phyloP scores from a whole-genome alignment of 2,329 filamentous ascomycete genomes.

The Ascochyta fabae region DNA sequence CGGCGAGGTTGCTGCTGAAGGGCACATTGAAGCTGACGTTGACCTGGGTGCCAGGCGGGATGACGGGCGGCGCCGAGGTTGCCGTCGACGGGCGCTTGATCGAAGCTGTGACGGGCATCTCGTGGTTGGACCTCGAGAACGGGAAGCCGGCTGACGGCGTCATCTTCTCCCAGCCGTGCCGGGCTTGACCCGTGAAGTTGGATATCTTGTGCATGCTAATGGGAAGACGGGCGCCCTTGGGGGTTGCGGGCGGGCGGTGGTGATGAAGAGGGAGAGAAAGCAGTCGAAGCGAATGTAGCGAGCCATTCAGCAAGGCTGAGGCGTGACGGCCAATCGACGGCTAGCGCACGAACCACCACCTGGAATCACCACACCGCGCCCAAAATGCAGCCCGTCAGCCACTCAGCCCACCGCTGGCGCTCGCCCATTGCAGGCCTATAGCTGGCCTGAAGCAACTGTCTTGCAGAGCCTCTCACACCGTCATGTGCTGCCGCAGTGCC shows the following conservation, averaged over 20 bases:
- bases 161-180: constrained; percentile 73
- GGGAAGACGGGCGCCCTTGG: constrained; percentile 35
- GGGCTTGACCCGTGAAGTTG: constrained; percentile 70
- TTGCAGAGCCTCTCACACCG: constrained; percentile 2
- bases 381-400: constrained; percentile 7
- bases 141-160: constrained; percentile 67
- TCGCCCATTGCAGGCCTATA: neutral
- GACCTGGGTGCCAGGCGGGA: constrained; percentile 76
- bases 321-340: constrained; percentile 13
- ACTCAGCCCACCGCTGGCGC: constrained; percentile 1
- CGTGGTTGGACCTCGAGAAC: constrained; percentile 65
- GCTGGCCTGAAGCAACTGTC: neutral
- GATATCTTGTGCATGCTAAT: constrained; percentile 70
- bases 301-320: constrained; percentile 26
- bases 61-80: constrained; percentile 62
- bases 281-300: constrained; percentile 21
- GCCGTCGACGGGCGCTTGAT: constrained; percentile 63
- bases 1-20: constrained; percentile 88
- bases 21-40: constrained; percentile 98
- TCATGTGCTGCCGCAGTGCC: neutral
- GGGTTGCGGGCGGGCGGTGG: constrained; percentile 33
- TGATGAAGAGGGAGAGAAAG: constrained; percentile 31
- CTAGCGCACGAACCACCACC: constrained; percentile 7
- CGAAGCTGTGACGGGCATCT: constrained; percentile 58
- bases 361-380: constrained; percentile 21